Evolutionary conservation across 2,329 filamentous ascomycete species (phyloP).

Genomic region (Hymenoscyphus albidus): DNA sequence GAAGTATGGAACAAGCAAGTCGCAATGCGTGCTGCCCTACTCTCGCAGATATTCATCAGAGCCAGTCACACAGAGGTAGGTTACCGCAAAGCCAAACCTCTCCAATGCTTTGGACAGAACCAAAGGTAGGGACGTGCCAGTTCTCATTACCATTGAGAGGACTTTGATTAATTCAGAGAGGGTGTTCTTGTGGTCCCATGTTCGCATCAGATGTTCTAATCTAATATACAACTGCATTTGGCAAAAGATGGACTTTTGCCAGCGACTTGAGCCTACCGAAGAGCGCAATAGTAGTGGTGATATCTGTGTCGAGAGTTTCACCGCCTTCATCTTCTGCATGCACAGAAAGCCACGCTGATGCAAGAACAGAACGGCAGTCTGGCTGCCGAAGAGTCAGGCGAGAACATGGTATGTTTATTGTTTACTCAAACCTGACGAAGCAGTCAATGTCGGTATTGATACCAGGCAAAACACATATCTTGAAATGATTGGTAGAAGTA

Average conservation of each 20-base stretch:
- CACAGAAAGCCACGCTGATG: neutral
- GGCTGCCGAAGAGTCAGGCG: neutral
- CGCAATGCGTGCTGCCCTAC: constrained; percentile 4
- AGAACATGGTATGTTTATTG: neutral
- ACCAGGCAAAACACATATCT: neutral
- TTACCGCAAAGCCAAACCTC: neutral
- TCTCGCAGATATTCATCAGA: constrained; percentile 4
- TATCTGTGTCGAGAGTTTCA: constrained; percentile 9
- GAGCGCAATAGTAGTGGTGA: constrained; percentile 2
- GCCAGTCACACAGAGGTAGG: constrained; percentile 4
- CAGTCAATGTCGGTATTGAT: neutral
- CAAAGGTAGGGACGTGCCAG: neutral
- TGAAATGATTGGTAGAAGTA: neutral
- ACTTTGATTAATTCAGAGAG: neutral
- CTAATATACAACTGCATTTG: constrained; percentile 11
- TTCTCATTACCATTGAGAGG: neutral
- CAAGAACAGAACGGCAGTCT: constrained; percentile 11
- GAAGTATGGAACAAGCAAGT: neutral
- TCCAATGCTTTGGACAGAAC: neutral
- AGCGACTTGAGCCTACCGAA: constrained; percentile 10
- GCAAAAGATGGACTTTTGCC: constrained; percentile 9
- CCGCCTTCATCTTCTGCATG: constrained; percentile 4
- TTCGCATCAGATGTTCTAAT: constrained; percentile 9
- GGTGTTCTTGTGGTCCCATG: constrained; percentile 8
- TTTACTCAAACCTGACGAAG: neutral